These are phyloP conservation scores for Aquanectria penicillioides DNA, from an alignment of 2,329 filamentous ascomycete species.

Conservation along the genomic window DNA sequence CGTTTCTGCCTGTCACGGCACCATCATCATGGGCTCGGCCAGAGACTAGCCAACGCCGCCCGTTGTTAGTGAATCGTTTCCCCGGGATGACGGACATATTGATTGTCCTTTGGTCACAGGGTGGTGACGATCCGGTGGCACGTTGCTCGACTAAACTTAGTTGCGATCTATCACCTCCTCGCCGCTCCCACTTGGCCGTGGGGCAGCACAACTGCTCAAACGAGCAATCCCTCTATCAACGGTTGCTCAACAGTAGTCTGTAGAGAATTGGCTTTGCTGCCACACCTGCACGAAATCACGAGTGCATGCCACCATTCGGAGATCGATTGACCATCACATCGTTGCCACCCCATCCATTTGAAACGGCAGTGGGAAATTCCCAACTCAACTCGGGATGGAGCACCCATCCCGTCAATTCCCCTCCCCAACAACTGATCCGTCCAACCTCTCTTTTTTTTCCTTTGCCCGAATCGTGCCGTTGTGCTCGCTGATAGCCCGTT, in stretches of 20 bases:
- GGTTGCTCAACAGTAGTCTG: slow-evolving; percentile 13
- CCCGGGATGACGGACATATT: slow-evolving; percentile 20
- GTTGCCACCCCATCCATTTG: slow-evolving; percentile 23
- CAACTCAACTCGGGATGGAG: background rate
- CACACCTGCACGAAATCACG: slow-evolving; percentile 40
- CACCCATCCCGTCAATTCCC: background rate
- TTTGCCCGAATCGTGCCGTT: slow-evolving; percentile 21
- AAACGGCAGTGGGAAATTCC: background rate
- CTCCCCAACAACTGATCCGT: background rate
- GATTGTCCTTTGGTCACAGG: slow-evolving; percentile 11
- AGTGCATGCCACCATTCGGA: slow-evolving; percentile 37
- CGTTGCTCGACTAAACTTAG: slow-evolving; percentile 7
- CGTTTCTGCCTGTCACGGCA: slow-evolving; percentile 3
- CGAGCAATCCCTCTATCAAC: slow-evolving; percentile 17
- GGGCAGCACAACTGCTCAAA: slow-evolving; percentile 16
- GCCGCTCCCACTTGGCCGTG: slow-evolving; percentile 9
- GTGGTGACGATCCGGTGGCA: slow-evolving; percentile 18
- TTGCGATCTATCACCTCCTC: slow-evolving; percentile 18
- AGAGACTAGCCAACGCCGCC: slow-evolving; percentile 13
- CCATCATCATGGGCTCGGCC: background rate
- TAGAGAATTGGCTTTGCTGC: slow-evolving; percentile 9
- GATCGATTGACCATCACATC: slow-evolving; percentile 29
- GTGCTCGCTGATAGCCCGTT: slow-evolving; percentile 12
- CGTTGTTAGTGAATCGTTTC: slow-evolving; percentile 14
- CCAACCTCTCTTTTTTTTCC: background rate